Base-by-base conservation (phyloP, 2,329 filamentous ascomycete genomes). In the Colletotrichum noveboracense region DNA sequence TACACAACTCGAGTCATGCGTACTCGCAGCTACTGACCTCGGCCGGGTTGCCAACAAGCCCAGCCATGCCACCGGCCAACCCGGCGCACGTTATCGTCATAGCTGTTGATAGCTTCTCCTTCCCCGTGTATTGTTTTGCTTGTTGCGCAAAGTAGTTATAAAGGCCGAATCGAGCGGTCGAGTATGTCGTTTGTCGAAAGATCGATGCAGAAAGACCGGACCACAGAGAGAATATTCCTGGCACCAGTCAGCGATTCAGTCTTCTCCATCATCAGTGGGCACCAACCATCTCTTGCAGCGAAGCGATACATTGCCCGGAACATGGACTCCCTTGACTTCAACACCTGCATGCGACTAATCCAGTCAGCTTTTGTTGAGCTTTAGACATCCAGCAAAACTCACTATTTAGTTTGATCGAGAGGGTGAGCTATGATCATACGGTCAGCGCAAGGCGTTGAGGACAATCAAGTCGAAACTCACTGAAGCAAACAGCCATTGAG, bases 331-430 rank as follows among this genome's bases (percentile, higher is more conserved):
- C 84, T 82, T 3, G 84, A 85, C 55, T 85, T 84, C 6, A 86
- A 79, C 12, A 88, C 85, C 77, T 88, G 86, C 85, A 88, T 87
- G 6, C 86, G 85, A 60, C 85, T 87, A 55, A 2, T 21, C 5
- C 7, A 13, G 61, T 74, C 18, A 66, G 75, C 26, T 18, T 34
- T 24, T 14, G 3, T 2, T 10, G n/a, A 2, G 3, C 3, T 5
- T 24, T 21, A 16, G n/a, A 1, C 9, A 30, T 34, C n/a, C 2
- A 6, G 6, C n/a, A 8, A 13, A 4, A 74, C 83, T 77, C 65
- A 86, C 85, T 87, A 87, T 82, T 87, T 87, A 0, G 86, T 87
- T 71, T 87, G 85, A 62, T 87, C 86, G 2, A 87, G 76, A 14
- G 86, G 86, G 74, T 87, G 86, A n/a, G 86, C 85, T 86, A 55